phyloP scores from a whole-genome alignment of 2,329 filamentous ascomycete species.

The Ophiostoma himal-ulmi region DNA sequence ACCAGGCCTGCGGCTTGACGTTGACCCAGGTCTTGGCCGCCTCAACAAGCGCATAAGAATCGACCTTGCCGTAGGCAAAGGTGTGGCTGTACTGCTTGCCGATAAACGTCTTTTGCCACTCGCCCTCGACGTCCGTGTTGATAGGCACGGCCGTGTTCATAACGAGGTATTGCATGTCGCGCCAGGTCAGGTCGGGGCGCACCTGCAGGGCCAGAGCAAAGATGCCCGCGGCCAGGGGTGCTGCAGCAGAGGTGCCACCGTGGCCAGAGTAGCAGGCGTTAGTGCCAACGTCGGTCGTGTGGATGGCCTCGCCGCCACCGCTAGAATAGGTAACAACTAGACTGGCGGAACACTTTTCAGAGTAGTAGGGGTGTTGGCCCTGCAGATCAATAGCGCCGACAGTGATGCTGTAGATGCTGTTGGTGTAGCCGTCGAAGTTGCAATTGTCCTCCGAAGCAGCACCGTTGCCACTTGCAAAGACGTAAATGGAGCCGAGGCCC shows the following conservation, averaged over 20 bases:
- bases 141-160: slow-evolving; percentile 78
- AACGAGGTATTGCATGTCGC: slow-evolving; percentile 88
- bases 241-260: slow-evolving; percentile 91
- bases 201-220: slow-evolving; percentile 81
- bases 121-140: slow-evolving; percentile 60
- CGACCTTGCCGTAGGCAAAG: slow-evolving; percentile 92
- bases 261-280: slow-evolving; percentile 76
- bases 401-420: slow-evolving; percentile 98
- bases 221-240: slow-evolving; percentile 85
- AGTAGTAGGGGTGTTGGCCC: slow-evolving; percentile 90
- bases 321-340: slow-evolving; percentile 96
- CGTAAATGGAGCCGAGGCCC: slow-evolving; percentile 84
- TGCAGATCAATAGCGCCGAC: slow-evolving; percentile 87
- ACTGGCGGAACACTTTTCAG: slow-evolving; percentile 91
- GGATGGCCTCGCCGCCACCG: slow-evolving; percentile 74
- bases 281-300: slow-evolving; percentile 88
- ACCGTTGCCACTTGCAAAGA: slow-evolving; percentile 95
- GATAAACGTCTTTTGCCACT: slow-evolving; percentile 72
- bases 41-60: slow-evolving; percentile 79
- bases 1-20: slow-evolving; percentile 95
- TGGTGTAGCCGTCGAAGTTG: slow-evolving; percentile 99
- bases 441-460: slow-evolving; percentile 86
- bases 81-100: slow-evolving; percentile 89
- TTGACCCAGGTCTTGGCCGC: slow-evolving; percentile 76
- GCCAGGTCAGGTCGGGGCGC: slow-evolving; percentile 83